Evolutionary conservation across 2,329 filamentous ascomycete genomes (phyloP).

Genomic region (Nothophoma quercina): DNA sequence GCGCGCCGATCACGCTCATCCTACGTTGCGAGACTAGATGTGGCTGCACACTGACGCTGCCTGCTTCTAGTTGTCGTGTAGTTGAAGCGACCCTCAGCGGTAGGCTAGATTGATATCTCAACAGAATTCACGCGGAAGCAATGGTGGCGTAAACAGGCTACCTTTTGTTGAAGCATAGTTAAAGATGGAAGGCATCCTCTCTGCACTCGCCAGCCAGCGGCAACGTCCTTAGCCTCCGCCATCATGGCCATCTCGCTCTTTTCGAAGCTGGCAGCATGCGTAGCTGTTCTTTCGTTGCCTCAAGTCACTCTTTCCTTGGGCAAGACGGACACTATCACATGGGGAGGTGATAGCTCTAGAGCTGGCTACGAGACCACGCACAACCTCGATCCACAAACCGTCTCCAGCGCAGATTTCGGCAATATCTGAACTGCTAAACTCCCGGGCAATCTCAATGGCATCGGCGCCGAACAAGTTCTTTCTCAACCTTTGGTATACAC

Average conservation of each 20-base stretch:
- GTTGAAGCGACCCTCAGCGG: neutral
- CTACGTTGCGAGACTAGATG: neutral
- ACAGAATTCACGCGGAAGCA: neutral
- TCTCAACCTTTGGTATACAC: conserved; percentile 63
- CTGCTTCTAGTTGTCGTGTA: neutral
- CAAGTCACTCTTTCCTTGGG: conserved; percentile 3
- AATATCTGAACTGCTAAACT: conserved; percentile 62
- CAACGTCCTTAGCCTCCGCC: neutral
- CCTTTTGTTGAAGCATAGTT: neutral
- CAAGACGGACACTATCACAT: conserved; percentile 65
- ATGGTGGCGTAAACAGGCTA: neutral
- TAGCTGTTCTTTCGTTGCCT: conserved; percentile 3
- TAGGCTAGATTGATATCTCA: neutral
- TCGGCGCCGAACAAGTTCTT: conserved; percentile 60
- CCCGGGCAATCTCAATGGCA: conserved; percentile 61
- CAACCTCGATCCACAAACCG: conserved; percentile 68
- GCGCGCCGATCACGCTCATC: conserved; percentile 1
- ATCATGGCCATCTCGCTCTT: conserved; percentile 5
- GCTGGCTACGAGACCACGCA: conserved; percentile 66
- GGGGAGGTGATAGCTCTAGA: conserved; percentile 65
- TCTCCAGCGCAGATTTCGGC: conserved; percentile 63
- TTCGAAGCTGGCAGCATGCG: conserved; percentile 7
- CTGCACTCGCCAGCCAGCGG: neutral
- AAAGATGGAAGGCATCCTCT: conserved; percentile 2
- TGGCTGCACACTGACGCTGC: neutral